Evolutionary conservation across 352 stramenopile species (phyloP), one percentile per base, ranked within the genome.

Genomic region (Pythium monospermum): DNA sequence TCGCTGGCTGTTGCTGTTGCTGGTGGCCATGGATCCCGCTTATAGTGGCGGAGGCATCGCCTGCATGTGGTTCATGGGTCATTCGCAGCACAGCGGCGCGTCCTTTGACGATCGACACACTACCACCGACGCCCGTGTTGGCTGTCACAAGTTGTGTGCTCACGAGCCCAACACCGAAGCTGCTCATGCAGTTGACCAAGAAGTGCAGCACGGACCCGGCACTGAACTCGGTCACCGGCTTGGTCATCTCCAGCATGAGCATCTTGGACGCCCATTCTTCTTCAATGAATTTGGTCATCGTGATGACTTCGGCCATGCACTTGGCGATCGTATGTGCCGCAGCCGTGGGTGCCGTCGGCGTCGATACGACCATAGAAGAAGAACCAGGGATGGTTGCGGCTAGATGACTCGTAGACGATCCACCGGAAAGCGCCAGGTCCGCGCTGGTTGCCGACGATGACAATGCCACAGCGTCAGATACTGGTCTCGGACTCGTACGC

Each of bases 251-350:
- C 3, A 88, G 54, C 32, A 88, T 85, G 44, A 83, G 50, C 64
- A 86, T 73, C 64, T 85, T 88, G 7, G 77, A 70, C 23, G 70
- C 73, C 77, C 77, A 88, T 54, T 88, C 77, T 26, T 78, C 66
- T 51, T 86, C 77, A 23, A 85, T 69, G 33, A 82, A 83, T 41
- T 75, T 76, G 50, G 86, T 68, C 70, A 73, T 79, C 18, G 64
- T 77, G 41, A 88, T 54, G 32, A 88, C 64, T 41, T 86, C 77
- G 30, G 70, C 73, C 32, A 76, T 80, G 49, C 68, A 77, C 51
- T 83, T 76, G 3, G 68, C 66, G 50, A 83, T 65, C 21, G 66
- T 70, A 25, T 48, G 42, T 4, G 47, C 49, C 4, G 47, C 27
- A 53, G 36, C 39, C 44, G 22, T 26, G 21, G 16, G 8, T 19